Conservation (phyloP, 2,329 filamentous ascomycete species). For the Calonectria hongkongensis region DNA sequence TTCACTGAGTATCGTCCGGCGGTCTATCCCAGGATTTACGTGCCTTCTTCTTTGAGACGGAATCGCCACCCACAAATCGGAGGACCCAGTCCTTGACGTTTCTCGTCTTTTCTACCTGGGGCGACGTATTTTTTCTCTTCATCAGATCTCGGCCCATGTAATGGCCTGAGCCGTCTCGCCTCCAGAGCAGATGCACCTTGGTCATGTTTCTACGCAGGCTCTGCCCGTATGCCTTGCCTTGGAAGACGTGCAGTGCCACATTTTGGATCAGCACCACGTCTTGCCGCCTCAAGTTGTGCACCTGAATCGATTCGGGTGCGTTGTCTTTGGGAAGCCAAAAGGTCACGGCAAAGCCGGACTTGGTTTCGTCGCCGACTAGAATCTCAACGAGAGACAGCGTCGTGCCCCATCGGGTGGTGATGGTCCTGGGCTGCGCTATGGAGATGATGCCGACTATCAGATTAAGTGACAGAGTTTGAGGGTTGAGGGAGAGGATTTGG, state of each 20-base stretch:
- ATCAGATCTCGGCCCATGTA: constrained; percentile 73
- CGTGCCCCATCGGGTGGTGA: constrained; percentile 79
- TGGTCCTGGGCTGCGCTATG: constrained; percentile 78
- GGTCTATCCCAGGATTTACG: constrained; percentile 62
- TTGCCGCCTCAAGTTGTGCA: constrained; percentile 75
- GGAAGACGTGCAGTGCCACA: constrained; percentile 85
- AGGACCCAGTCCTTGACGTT: constrained; percentile 85
- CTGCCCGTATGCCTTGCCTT: constrained; percentile 87
- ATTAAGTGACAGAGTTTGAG: constrained; percentile 88
- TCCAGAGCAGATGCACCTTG: constrained; percentile 78
- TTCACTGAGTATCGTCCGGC: constrained; percentile 64
- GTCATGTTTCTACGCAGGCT: constrained; percentile 84
- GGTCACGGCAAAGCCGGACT: constrained; percentile 85
- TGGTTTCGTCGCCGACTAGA: constrained; percentile 89
- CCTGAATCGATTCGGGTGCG: constrained; percentile 55
- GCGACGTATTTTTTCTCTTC: constrained; percentile 58
- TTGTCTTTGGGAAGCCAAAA: constrained; percentile 81
- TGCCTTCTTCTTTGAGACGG: constrained; percentile 41
- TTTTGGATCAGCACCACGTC: constrained; percentile 89
- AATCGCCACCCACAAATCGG: constrained; percentile 76
- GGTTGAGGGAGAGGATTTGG: constrained; percentile 80
- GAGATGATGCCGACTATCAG: constrained; percentile 88
- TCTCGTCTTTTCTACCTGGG: constrained; percentile 77
- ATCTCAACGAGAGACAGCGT: constrained; percentile 83
- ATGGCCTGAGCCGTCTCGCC: constrained; percentile 71